Percentiles rank a stretch among this genome's conserved stretches.
These are phyloP conservation scores for Canariomyces notabilis DNA, from an alignment of 2,329 filamentous ascomycete species.

Conservation along the genomic window DNA sequence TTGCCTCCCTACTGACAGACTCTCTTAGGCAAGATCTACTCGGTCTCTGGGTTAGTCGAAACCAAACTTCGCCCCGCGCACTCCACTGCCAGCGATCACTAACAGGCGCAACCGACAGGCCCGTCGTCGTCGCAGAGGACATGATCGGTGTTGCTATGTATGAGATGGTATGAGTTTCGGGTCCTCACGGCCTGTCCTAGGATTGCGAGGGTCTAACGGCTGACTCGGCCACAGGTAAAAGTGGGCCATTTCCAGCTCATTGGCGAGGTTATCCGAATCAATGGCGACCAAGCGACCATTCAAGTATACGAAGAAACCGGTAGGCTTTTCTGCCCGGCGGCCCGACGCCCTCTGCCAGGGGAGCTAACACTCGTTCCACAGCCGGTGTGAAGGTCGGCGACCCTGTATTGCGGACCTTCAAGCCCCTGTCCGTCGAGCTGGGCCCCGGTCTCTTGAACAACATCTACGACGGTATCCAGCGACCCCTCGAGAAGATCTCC, in stretches of 20 bases:
- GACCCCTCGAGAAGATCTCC: conserved; percentile 82
- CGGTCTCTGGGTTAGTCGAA: conserved; percentile 54
- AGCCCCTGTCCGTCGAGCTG: conserved; percentile 94
- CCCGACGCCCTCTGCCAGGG: no score
- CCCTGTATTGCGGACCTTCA: conserved; percentile 83
- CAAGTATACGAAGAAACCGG: conserved; percentile 99
- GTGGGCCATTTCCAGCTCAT: conserved; percentile 89
- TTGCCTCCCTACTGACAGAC: conserved; percentile 26
- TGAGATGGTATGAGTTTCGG: conserved; percentile 74
- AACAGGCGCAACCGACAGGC: conserved; percentile 46
- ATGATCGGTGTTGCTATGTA: conserved; percentile 99
- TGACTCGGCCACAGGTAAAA: conserved; percentile 57
- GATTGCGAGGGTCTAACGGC: conserved; percentile 9
- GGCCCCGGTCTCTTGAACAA: conserved; percentile 97
- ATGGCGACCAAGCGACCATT: conserved; percentile 89
- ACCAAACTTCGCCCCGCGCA: conserved; percentile 13
- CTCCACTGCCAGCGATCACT: conserved; percentile 25
- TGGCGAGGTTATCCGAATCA: conserved; percentile 97
- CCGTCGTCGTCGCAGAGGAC: conserved; percentile 94
- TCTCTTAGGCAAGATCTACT: conserved; percentile 54
- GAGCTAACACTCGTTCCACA: conserved; percentile 33
- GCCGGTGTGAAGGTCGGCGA: conserved; percentile 95
- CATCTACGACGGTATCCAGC: conserved; percentile 98
- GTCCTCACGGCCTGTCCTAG: no score
- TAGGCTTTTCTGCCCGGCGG: no score